phyloP scores from a whole-genome alignment of 2,329 filamentous ascomycete genomes.

The Metarhizium album region DNA sequence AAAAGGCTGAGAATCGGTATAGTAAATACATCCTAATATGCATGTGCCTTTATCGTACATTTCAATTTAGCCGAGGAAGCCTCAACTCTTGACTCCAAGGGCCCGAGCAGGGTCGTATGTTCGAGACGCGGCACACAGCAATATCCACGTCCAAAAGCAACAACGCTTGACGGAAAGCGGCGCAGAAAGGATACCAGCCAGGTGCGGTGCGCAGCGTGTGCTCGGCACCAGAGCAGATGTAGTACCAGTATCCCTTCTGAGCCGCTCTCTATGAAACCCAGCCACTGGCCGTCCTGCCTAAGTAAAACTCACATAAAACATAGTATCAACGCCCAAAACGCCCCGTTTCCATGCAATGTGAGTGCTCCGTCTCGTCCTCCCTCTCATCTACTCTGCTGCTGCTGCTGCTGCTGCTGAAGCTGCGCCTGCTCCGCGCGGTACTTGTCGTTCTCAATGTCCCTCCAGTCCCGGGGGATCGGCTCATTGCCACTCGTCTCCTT shows the following conservation, averaged over 20 bases:
- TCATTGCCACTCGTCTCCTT: slow-evolving; percentile 60
- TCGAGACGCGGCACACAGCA: not conserved
- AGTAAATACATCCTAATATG: not conserved
- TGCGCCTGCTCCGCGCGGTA: slow-evolving; percentile 29
- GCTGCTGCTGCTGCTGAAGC: slow-evolving; percentile 12
- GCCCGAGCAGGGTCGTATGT: too few relatives aligned
- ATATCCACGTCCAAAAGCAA: not conserved
- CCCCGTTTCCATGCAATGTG: not conserved
- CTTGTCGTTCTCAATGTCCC: slow-evolving; percentile 54
- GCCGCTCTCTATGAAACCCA: too few relatives aligned
- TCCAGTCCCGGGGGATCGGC: slow-evolving; percentile 48
- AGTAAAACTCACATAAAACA: too few relatives aligned
- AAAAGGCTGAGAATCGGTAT: not conserved
- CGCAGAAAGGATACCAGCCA: too few relatives aligned
- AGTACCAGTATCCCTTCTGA: too few relatives aligned
- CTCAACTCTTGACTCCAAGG: too few relatives aligned
- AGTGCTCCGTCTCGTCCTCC: not conserved
- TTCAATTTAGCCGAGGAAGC: too few relatives aligned
- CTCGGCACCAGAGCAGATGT: too few relatives aligned
- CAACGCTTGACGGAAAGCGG: too few relatives aligned
- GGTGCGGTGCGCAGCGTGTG: too few relatives aligned
- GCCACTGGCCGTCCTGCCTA: too few relatives aligned
- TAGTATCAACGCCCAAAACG: not conserved
- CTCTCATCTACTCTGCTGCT: slow-evolving; percentile 9
- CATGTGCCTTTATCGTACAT: not conserved